phyloP scores from a whole-genome alignment of 2,329 filamentous ascomycete genomes.

The Hypocreales sp. region DNA sequence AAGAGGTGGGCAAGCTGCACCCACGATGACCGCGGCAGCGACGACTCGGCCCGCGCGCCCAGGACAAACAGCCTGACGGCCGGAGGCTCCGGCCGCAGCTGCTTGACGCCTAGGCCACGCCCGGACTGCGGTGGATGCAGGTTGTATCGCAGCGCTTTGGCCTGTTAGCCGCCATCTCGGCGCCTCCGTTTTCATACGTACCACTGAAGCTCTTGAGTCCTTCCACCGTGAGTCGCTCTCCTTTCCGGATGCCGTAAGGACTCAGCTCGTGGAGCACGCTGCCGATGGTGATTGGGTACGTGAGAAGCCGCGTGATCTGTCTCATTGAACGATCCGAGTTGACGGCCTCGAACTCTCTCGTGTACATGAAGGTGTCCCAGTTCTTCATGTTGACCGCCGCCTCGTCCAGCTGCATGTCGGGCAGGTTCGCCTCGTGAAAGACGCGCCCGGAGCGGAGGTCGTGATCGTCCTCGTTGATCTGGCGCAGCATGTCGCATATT shows the following conservation, averaged over 20 bases:
- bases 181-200: constrained; percentile 27
- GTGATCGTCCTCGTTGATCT: constrained; percentile 98
- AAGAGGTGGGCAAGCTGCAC: constrained; percentile 89
- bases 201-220: constrained; percentile 88
- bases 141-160: constrained; percentile 71
- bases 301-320: constrained; percentile 83
- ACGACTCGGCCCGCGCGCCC: constrained; percentile 93
- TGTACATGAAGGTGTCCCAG: constrained; percentile 96
- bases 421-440: constrained; percentile 90
- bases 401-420: constrained; percentile 79
- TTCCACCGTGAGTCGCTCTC: constrained; percentile 66
- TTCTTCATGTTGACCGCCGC: constrained; percentile 93
- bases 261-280: constrained; percentile 90
- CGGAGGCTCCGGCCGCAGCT: constrained; percentile 69
- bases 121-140: constrained; percentile 77
- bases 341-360: constrained; percentile 77
- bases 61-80: constrained; percentile 86
- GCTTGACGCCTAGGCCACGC: constrained; percentile 57
- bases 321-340: constrained; percentile 83
- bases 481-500: constrained; percentile 76
- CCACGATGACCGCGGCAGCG: constrained; percentile 86
- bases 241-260: constrained; percentile 68
- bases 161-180: neutral
- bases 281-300: constrained; percentile 82
- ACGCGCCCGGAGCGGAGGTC: constrained; percentile 79